Evolutionary conservation across 169 alveolate genomes (phyloP).

Genomic region (Babesia caballi): DNA sequence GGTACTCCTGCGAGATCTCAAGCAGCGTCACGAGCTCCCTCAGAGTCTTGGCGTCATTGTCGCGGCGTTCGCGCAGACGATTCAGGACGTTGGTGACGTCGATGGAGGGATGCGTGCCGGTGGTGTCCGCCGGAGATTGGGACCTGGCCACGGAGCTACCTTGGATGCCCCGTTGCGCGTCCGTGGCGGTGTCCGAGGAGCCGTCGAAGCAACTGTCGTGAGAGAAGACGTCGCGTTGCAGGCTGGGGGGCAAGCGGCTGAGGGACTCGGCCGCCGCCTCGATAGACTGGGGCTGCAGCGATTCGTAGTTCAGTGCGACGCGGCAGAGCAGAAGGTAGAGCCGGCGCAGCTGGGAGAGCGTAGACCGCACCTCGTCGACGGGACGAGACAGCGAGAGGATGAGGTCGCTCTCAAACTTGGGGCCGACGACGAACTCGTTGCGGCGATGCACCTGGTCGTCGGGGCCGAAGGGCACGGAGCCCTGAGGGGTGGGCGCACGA

Average conservation of each 20-base stretch:
- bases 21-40: conserved; percentile 42
- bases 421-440: conserved; percentile 58
- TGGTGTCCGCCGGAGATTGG: neutral
- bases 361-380: neutral
- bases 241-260: conserved; percentile 8
- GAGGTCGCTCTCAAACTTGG: conserved; percentile 31
- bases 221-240: conserved; percentile 30
- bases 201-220: neutral
- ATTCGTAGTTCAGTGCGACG: conserved; percentile 31
- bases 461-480: conserved; percentile 5
- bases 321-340: conserved; percentile 10
- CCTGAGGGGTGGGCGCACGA: neutral
- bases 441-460: conserved; percentile 17
- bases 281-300: neutral
- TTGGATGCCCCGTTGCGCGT: neutral
- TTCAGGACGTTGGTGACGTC: neutral
- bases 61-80: conserved; percentile 16
- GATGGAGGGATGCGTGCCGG: neutral
- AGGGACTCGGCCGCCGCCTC: conserved; percentile 3
- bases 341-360: conserved; percentile 13
- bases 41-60: conserved; percentile 14
- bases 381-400: conserved; percentile 16
- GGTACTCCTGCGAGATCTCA: conserved; percentile 54
- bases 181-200: neutral
- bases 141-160: neutral